Base-by-base conservation (phyloP, 179 eudicot species). In the Heliamphora pulchella region DNA sequence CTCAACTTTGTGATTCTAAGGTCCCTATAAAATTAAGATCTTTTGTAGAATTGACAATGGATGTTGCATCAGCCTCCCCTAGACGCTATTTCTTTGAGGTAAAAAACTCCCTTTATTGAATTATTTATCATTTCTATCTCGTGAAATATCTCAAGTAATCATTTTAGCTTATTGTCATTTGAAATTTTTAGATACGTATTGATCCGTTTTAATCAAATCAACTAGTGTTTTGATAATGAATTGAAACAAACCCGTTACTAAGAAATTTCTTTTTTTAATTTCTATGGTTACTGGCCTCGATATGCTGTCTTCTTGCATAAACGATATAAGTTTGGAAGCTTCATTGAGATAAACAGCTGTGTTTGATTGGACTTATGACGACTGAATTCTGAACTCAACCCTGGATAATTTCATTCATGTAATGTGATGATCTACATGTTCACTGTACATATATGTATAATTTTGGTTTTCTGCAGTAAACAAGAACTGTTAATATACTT, bases 81-180 rank as follows among this genome's bases (percentile, higher is more conserved):
- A 86, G 97, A 58, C 91, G 97, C 74, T 94, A 92, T 83, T 89
- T 96, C 82, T 96, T 96, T 85, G 99, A 96, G 97, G 99, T 92
- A 81, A 83, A 48, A 66, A 41, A 17, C 4, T 67, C 41, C 3
- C 48, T 68, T 68, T 41, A 18, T 77, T 1, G 22, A 18, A 9
- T 66, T 75, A 41, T 72, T 65, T 66, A 44, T 50, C 53, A 61
- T 61, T 14, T n/a, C 2, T 64, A 4, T 78, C 8, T 85, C 20
- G 39, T 2, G 10, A 67, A 7, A 11, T 15, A 0, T 17, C 39
- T 78, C 4, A 8, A 17, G 41, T 43, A 43, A 67, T 50, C 31
- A 39, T 68, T 61, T 31, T 8, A 71, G 22, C 65, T 70, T 72
- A 10, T 71, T 31, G 51, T 73, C 46, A 20, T 67, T 74, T 75